Base-by-base conservation (phyloP, 169 alveolate species). In the Perkinsus chesapeaki region DNA sequence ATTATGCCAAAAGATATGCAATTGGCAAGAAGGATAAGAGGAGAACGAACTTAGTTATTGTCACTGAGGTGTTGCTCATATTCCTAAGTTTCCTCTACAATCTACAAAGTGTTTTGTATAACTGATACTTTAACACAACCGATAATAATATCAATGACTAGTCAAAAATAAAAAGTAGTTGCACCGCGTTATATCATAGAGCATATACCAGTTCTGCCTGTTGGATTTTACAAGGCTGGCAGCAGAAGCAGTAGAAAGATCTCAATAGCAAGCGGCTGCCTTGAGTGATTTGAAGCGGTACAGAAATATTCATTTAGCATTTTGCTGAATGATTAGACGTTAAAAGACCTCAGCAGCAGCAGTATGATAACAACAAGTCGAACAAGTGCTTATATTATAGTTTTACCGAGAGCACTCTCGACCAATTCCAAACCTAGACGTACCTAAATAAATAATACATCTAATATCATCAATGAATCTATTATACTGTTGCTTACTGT, bases 1-100 rank as follows among this genome's bases (percentile, higher is more conserved):
- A 99, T 99, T 94, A 99, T 99, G 99, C 99, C 99, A 48, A 99
- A 99, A 98, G 99, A 99, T 94, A 97, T 99, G 91, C 99, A 99
- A 95, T 97, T 99, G 73, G 99, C 99, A 39, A 97, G 99, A 94
- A 97, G 99, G 95, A 99, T 99, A 94, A 97, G 99, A 93, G 99
- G 99, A 91, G 99, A 99, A 94, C 96, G 99, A 93, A 96, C 98
- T 34, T 97, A 94, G n/a, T n/a, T n/a, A n/a, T n/a, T n/a, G n/a
- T n/a, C n/a, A 96, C 16, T 31, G 39, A 0, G 36, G 5, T 91
- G 37, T 16, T 39, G 48, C 19, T 94, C 48, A 16, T 34, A 9
- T 94, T 34, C 23, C 19, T 39, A 10, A n/a, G 20, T n/a, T 38
- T 82, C 36, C 72, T 39, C n/a, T 9, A 9, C 34, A 92, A 31